These are phyloP conservation scores for Pythium apleroticum DNA, from an alignment of 352 stramenopile genomes.

Conservation along the genomic window DNA sequence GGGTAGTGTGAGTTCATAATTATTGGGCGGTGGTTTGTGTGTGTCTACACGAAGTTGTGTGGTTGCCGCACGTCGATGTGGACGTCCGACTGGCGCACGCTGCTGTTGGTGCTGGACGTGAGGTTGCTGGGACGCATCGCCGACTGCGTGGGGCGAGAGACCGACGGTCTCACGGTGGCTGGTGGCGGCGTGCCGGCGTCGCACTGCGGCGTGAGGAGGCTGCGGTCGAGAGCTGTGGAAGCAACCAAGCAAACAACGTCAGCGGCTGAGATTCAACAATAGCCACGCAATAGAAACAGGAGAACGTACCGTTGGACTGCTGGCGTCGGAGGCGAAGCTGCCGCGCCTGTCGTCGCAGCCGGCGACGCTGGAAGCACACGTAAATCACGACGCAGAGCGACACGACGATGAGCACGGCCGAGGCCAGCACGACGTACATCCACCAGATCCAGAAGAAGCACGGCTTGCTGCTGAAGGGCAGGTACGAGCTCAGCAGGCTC, in stretches of 20 bases:
- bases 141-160: neutral
- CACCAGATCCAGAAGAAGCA: constrained; percentile 90
- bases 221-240: constrained; percentile 31
- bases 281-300: neutral
- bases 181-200: constrained; percentile 21
- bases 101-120: constrained; percentile 14
- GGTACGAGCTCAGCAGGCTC: constrained; percentile 60
- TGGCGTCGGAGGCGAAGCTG: constrained; percentile 37
- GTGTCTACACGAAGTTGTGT: neutral
- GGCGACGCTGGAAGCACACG: constrained; percentile 51
- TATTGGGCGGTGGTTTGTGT: neutral
- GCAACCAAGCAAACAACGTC: neutral
- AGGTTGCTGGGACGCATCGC: neutral
- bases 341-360: constrained; percentile 45
- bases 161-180: neutral
- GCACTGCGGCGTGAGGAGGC: constrained; percentile 39
- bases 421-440: constrained; percentile 82
- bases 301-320: constrained; percentile 33
- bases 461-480: constrained; percentile 59
- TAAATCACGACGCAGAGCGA: constrained; percentile 49
- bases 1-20: neutral
- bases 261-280: constrained; percentile 1
- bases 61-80: constrained; percentile 15
- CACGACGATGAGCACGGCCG: constrained; percentile 52
- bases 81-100: constrained; percentile 20